phyloP scores from a whole-genome alignment of 257 asterid genomes.

The Verbascum thapsus region DNA sequence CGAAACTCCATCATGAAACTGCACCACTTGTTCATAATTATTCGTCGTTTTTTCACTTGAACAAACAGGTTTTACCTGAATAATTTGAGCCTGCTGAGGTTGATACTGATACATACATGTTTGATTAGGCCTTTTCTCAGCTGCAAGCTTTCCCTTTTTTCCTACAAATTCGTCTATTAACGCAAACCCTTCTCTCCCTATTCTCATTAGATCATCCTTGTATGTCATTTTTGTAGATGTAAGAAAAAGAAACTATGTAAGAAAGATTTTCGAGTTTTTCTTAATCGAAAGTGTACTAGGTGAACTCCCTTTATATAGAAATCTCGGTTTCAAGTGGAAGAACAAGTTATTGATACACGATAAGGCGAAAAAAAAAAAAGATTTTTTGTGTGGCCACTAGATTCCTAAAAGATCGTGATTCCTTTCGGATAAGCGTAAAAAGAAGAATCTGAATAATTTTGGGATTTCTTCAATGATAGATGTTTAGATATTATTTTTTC shows the following conservation, averaged over 20 bases:
- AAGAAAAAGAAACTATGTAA: not conserved
- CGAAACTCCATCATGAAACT: constrained; percentile 28
- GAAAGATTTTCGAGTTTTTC: constrained; percentile 6
- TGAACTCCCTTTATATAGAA: constrained; percentile 28
- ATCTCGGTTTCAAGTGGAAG: constrained; percentile 15
- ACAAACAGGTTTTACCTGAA: constrained; percentile 29
- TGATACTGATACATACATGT: constrained; percentile 46
- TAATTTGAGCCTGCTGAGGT: constrained; percentile 27
- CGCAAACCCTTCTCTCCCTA: constrained; percentile 32
- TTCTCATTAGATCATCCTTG: constrained; percentile 21
- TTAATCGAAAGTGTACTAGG: not conserved
- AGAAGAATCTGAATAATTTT: constrained; percentile 6
- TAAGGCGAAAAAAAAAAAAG: not conserved
- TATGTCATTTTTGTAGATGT: constrained; percentile 28
- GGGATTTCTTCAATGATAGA: too few species aligned
- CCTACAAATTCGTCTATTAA: constrained; percentile 27
- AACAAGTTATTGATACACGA: not conserved
- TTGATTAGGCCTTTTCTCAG: not conserved
- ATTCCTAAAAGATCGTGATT: constrained; percentile 28
- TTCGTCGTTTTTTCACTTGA: constrained; percentile 24
- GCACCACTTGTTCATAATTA: constrained; percentile 30
- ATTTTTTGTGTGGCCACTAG: not conserved
- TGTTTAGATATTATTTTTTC: too few species aligned
- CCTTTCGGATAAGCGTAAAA: constrained; percentile 37
- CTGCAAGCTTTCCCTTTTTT: constrained; percentile 12